Conservation (phyloP, 331 rosid genomes). For the Prunus yedoensis region DNA sequence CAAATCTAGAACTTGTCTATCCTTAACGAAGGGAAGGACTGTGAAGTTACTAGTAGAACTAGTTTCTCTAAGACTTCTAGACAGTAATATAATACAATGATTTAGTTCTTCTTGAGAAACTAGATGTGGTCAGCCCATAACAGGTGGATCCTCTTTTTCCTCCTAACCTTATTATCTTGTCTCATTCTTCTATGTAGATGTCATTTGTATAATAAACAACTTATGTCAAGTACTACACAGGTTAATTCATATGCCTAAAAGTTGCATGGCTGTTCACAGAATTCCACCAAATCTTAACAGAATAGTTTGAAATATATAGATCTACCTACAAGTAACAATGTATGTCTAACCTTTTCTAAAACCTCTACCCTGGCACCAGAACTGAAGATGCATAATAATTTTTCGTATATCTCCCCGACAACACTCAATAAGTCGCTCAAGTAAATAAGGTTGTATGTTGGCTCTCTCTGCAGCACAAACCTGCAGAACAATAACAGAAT, state of each 20-base stretch:
- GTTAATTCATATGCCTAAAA: neutral
- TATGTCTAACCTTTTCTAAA: slow-evolving; percentile 49
- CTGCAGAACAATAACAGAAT: slow-evolving; percentile 42
- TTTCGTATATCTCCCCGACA: slow-evolving; percentile 82
- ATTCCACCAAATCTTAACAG: neutral
- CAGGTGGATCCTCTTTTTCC: neutral
- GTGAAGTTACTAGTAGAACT: neutral
- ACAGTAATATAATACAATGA: no score
- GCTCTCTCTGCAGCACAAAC: slow-evolving; percentile 74
- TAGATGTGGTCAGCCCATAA: no score
- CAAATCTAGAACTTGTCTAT: neutral
- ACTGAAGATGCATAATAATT: slow-evolving; percentile 79
- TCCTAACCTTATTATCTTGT: neutral
- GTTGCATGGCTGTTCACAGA: neutral
- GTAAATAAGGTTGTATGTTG: slow-evolving; percentile 53
- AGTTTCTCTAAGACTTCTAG: neutral
- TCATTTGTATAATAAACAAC: neutral
- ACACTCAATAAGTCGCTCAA: slow-evolving; percentile 60
- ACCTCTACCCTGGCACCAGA: slow-evolving; percentile 83
- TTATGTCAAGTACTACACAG: neutral
- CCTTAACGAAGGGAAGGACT: neutral
- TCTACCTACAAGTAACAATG: neutral
- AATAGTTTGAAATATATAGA: neutral
- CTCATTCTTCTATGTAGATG: neutral
- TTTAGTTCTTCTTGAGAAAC: no score